Conservation (phyloP, 768 basidiomycete genomes). For the Rhodotorula diobovata region DNA sequence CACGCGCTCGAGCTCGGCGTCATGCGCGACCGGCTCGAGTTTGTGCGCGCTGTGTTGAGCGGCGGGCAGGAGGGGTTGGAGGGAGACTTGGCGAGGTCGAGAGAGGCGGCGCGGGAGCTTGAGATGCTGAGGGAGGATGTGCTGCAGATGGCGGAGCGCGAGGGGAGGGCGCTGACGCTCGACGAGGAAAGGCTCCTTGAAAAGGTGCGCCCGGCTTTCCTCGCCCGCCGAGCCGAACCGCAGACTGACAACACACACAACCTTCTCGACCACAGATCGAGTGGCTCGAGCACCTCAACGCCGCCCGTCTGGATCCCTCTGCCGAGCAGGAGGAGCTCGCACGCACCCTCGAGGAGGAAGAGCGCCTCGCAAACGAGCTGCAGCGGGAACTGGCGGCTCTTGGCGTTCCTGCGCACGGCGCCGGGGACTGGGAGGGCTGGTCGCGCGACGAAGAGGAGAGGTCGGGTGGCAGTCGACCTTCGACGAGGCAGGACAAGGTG, state of each 20-base stretch:
- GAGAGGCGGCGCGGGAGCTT: neutral
- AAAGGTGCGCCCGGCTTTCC: neutral
- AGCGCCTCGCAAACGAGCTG: neutral
- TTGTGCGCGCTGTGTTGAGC: neutral
- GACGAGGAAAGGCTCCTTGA: neutral
- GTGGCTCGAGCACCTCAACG: constrained; percentile 4
- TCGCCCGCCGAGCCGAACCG: neutral
- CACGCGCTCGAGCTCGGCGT: neutral
- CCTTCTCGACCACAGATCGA: neutral
- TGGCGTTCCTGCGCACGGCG: no score
- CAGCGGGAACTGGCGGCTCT: neutral
- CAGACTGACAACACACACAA: no score
- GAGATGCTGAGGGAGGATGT: neutral
- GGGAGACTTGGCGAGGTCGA: neutral
- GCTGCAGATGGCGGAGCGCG: no score
- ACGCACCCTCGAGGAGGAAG: neutral
- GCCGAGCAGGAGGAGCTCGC: neutral
- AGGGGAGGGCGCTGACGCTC: neutral
- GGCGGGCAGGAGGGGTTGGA: neutral
- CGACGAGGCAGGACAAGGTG: neutral
- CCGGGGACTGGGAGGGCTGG: neutral
- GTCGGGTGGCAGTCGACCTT: no score
- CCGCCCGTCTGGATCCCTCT: neutral
- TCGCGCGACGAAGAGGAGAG: no score
- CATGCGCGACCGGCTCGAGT: neutral